Evolutionary conservation across 768 basidiomycete genomes (phyloP).

Genomic region (Lactarius hatsudake): DNA sequence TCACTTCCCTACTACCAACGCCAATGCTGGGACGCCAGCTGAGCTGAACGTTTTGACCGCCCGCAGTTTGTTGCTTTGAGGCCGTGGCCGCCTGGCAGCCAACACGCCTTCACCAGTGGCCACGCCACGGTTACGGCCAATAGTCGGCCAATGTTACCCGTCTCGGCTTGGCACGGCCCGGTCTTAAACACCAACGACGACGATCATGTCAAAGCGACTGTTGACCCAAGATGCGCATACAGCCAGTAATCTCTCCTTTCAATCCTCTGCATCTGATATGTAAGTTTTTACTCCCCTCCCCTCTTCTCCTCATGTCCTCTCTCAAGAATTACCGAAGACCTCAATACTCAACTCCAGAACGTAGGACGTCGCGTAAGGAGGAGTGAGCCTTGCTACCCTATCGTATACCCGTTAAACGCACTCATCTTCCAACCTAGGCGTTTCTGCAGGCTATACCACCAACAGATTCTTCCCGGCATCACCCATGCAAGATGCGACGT

Average conservation of each 20-base stretch:
- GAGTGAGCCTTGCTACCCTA: conserved; percentile 38
- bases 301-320: neutral
- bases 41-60: neutral
- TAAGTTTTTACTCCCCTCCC: neutral
- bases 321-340: conserved; percentile 47
- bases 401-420: conserved; percentile 26
- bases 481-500: neutral
- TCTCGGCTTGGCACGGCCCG: conserved; percentile 5
- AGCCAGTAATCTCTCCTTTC: neutral
- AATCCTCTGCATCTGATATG: conserved; percentile 9
- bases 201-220: conserved; percentile 10
- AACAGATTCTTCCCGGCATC: conserved; percentile 25
- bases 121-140: neutral
- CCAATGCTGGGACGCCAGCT: conserved; percentile 10
- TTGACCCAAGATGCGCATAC: conserved; percentile 9
- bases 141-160: neutral
- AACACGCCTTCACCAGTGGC: conserved; percentile 5
- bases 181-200: neutral
- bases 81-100: conserved; percentile 9
- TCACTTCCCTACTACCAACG: neutral
- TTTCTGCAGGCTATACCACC: conserved; percentile 56
- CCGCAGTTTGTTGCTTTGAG: conserved; percentile 3
- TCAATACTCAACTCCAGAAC: conserved; percentile 53
- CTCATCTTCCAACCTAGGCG: conserved; percentile 42
- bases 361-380: conserved; percentile 59